phyloP scores from a whole-genome alignment of 495 filamentous ascomycete species.

The Xylaria cubensis region DNA sequence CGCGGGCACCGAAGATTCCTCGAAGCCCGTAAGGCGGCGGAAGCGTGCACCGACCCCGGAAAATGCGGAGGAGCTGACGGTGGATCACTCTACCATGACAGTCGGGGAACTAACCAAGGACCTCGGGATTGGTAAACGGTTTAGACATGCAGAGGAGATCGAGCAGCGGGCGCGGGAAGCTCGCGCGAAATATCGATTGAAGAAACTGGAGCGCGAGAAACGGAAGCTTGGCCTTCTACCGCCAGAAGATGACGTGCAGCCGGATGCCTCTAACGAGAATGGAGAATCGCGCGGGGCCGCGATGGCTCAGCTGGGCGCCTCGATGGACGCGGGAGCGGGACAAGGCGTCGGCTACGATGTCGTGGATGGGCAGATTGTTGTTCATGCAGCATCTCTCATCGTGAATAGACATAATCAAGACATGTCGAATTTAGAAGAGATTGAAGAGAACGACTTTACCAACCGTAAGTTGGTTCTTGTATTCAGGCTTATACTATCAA shows the following conservation, averaged over 20 bases:
- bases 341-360: conserved; percentile 68
- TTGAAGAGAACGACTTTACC: conserved; percentile 86
- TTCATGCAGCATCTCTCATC: conserved; percentile 77
- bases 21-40: conserved; percentile 40
- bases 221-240: conserved; percentile 34
- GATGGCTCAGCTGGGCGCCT: conserved; percentile 35
- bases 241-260: conserved; percentile 27
- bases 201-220: conserved; percentile 41
- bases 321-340: conserved; percentile 29
- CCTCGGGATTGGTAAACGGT: conserved; percentile 77
- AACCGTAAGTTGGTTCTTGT: conserved; percentile 41
- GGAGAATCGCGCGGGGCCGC: conserved; percentile 32
- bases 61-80: conserved; percentile 73
- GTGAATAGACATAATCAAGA: conserved; percentile 72
- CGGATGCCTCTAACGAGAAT: conserved; percentile 27
- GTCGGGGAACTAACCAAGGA: conserved; percentile 87
- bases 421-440: conserved; percentile 57
- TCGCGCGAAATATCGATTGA: conserved; percentile 46
- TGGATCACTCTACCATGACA: conserved; percentile 71
- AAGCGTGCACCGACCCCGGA: conserved; percentile 71
- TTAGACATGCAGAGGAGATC: conserved; percentile 68
- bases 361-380: conserved; percentile 82
- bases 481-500: not conserved
- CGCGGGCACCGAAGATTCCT: conserved; percentile 33
- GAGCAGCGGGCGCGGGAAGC: conserved; percentile 53